Base-by-base conservation (phyloP, 805 yeast species). In the Wickerhamiella brachini region DNA sequence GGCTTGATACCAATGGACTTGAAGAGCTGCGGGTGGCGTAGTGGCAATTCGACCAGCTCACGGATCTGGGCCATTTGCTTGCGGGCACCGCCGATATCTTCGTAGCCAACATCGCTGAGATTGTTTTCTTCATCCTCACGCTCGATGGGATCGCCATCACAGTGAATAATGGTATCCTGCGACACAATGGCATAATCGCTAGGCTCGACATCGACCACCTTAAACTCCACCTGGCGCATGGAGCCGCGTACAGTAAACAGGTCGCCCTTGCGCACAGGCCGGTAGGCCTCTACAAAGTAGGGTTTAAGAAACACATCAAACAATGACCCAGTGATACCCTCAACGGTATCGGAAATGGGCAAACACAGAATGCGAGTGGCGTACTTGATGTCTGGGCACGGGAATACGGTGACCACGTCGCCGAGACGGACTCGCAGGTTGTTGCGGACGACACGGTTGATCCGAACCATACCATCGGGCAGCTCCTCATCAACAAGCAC, bases 11-110 rank as follows among this genome's bases (percentile, higher is more conserved):
- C 98, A 64, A 93, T 90, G 39, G 94, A 81, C 74, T 93, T 93
- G 77, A 93, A 93, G 62, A 93, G 78, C 71, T 93, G 97, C 49
- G 98, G 98, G 69, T 93, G 98, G 74, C 98, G 85, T 63, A 93
- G 77, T 23, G 98, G 98, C 69, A 93, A 78, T 74, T 93, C 98
- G 56, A 93, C 98, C 74, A 93, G 77, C 73, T 93, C 98, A 73
- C 98, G 83, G 65, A 93, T 90, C 73, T 93, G 98, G 45, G 98
- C 98, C 95, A 93, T 89, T 73, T 93, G 98, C 72, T 90, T 93
- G 72, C 95, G 85, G 72, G 96, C 88, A 49, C 98, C 98, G 69
- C 98, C 98, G 67, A 93, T 90, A 63, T 93, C 98, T 68, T 93
- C 98, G 68, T 93, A 93, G 61, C 98, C 98, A 54, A 93, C 97